These are phyloP conservation scores for Cytospora piceae DNA, from an alignment of 2,329 filamentous ascomycete species.

Conservation along the genomic window DNA sequence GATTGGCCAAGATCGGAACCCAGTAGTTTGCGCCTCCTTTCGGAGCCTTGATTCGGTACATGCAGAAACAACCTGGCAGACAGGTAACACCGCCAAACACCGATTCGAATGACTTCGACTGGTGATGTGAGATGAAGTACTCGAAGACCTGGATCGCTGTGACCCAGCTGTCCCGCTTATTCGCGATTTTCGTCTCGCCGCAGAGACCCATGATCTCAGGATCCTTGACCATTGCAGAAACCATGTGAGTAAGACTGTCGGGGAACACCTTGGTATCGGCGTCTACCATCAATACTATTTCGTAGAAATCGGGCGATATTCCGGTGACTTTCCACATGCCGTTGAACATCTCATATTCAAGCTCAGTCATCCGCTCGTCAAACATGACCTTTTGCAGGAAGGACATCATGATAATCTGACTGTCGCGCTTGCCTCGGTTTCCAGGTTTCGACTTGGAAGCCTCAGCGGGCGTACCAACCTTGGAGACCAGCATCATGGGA, in stretches of 20 bases:
- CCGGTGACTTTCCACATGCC: slow-evolving; percentile 98
- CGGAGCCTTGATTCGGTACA: slow-evolving; percentile 99
- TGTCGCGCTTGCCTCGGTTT: slow-evolving; percentile 98
- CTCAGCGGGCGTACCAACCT: slow-evolving; percentile 92
- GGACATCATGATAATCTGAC: slow-evolving; percentile 98
- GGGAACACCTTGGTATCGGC: slow-evolving; percentile 99
- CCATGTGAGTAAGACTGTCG: slow-evolving; percentile 97
- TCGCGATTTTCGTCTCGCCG: slow-evolving; percentile 99
- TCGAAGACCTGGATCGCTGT: slow-evolving; percentile 99
- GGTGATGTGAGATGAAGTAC: slow-evolving; percentile 98
- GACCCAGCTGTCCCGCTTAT: slow-evolving; percentile 94
- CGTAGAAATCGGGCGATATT: slow-evolving; percentile 97
- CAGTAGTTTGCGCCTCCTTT: slow-evolving; percentile 99
- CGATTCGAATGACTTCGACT: slow-evolving; percentile 96
- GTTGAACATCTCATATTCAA: slow-evolving; percentile 99
- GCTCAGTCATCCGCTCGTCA: slow-evolving; percentile 98
- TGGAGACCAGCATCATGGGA: slow-evolving; percentile 95
- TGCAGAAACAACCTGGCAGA: slow-evolving; percentile 98
- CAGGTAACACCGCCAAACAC: slow-evolving; percentile 99
- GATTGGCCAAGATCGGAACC: slow-evolving; percentile 98
- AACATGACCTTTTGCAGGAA: slow-evolving; percentile 99
- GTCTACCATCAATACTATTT: slow-evolving; percentile 98
- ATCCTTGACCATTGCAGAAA: slow-evolving; percentile 98
- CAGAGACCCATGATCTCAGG: slow-evolving; percentile 99
- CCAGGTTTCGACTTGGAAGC: slow-evolving; percentile 81